phyloP scores from a whole-genome alignment of 2,329 filamentous ascomycete genomes.

The Fusarium keratoplasticum region DNA sequence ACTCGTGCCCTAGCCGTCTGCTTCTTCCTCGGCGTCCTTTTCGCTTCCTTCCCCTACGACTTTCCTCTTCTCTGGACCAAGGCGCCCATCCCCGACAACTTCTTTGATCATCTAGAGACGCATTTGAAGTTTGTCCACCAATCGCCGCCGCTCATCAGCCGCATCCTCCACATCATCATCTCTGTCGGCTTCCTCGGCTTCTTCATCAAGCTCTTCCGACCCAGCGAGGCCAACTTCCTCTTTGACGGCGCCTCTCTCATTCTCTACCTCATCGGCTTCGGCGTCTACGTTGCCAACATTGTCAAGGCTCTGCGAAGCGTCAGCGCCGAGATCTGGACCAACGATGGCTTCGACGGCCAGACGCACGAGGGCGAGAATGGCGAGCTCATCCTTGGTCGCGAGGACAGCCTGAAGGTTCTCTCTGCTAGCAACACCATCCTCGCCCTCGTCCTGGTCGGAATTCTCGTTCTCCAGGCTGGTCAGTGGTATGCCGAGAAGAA shows the following conservation, averaged over 20 bases:
- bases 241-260: slow-evolving; percentile 89
- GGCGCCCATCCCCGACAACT: slow-evolving; percentile 70
- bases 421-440: slow-evolving; percentile 96
- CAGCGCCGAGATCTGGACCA: slow-evolving; percentile 73
- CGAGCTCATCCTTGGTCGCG: slow-evolving; percentile 79
- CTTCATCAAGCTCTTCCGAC: slow-evolving; percentile 93
- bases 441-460: slow-evolving; percentile 89
- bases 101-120: slow-evolving; percentile 86
- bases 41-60: slow-evolving; percentile 96
- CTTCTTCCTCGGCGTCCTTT: slow-evolving; percentile 98
- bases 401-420: slow-evolving; percentile 91
- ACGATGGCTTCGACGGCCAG: slow-evolving; percentile 52
- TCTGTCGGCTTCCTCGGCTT: slow-evolving; percentile 88
- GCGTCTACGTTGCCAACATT: slow-evolving; percentile 96
- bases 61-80: slow-evolving; percentile 87
- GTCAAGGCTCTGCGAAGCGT: slow-evolving; percentile 93
- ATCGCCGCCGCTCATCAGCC: slow-evolving; percentile 89
- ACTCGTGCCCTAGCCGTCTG: slow-evolving; percentile 73
- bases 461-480: slow-evolving; percentile 92
- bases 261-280: slow-evolving; percentile 86
- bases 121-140: slow-evolving; percentile 93
- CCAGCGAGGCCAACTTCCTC: slow-evolving; percentile 92
- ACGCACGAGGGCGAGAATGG: slow-evolving; percentile 58
- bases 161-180: slow-evolving; percentile 94
- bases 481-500: slow-evolving; percentile 99